Evolutionary conservation across 331 rosid species (phyloP).

Genomic region (Malus hybrid): DNA sequence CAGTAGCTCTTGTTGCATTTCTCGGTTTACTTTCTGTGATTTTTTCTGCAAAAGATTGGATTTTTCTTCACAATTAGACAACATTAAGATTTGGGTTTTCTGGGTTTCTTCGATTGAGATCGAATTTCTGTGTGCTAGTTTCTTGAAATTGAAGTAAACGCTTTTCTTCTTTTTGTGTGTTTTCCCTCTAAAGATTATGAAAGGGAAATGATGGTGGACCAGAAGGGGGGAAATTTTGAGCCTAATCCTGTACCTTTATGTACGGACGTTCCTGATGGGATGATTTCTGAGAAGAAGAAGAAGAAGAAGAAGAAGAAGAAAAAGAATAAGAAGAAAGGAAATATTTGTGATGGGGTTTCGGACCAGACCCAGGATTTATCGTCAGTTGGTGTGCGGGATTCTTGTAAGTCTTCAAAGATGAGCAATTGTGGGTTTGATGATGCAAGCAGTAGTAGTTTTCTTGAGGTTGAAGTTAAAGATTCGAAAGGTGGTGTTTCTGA

Average conservation of each 20-base stretch:
- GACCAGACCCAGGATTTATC: not conserved
- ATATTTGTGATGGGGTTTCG: not conserved
- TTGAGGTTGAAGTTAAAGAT: not conserved
- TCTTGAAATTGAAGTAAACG: not conserved
- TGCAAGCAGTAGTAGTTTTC: not conserved
- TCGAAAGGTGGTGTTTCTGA: not conserved
- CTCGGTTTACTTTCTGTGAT: not conserved
- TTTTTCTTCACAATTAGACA: not conserved
- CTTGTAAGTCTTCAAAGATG: not conserved
- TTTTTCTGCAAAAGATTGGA: not conserved
- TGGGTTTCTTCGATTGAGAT: not conserved
- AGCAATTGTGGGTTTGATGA: not conserved
- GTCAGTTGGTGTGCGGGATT: not conserved
- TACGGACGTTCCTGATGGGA: not conserved
- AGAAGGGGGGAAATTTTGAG: not conserved
- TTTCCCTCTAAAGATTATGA: not conserved
- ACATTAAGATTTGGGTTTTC: not conserved
- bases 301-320: not conserved
- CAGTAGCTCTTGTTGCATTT: not conserved
- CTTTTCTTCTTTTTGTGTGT: not conserved
- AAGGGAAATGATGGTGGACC: not conserved
- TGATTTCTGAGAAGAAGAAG: not conserved
- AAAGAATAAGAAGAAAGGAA: not conserved
- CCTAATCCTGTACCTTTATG: not conserved
- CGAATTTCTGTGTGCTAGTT: not conserved